These are phyloP conservation scores for Sarocladium brachiariae DNA, from an alignment of 2,329 filamentous ascomycete species.

Conservation along the genomic window DNA sequence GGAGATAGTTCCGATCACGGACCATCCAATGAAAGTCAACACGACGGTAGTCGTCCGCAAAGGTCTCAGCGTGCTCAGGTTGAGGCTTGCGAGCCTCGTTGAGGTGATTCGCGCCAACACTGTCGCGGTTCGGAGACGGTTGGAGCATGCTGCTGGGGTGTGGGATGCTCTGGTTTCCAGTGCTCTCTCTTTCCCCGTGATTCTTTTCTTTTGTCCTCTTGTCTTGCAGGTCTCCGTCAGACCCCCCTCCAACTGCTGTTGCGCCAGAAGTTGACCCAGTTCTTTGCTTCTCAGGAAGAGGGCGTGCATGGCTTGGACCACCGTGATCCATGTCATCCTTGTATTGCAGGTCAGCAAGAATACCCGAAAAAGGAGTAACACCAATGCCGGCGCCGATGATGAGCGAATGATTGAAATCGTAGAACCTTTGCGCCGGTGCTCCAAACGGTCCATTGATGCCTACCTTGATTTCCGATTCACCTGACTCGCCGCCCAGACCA, in stretches of 20 bases:
- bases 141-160: background rate
- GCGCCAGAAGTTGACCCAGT: background rate
- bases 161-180: background rate
- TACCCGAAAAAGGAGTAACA: conserved; percentile 51
- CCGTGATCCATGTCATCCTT: conserved; percentile 32
- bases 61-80: conserved; percentile 17
- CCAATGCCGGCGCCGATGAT: conserved; percentile 52
- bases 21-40: conserved; percentile 57
- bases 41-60: conserved; percentile 35
- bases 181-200: background rate
- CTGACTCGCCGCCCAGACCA: conserved; percentile 30
- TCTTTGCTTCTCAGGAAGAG: conserved; percentile 5
- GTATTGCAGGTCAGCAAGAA: conserved; percentile 47
- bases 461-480: conserved; percentile 35
- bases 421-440: conserved; percentile 51
- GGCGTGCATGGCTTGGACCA: conserved; percentile 14
- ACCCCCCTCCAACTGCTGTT: background rate
- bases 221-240: background rate
- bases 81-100: conserved; percentile 14
- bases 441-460: conserved; percentile 52
- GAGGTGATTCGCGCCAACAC: conserved; percentile 10
- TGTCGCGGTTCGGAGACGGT: background rate
- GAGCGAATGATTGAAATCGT: conserved; percentile 49
- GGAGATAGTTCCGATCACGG: conserved; percentile 46
- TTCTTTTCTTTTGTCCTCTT: background rate